Conservation (phyloP, 164 flowering plant species). For the Chimonanthus salicifolius region DNA sequence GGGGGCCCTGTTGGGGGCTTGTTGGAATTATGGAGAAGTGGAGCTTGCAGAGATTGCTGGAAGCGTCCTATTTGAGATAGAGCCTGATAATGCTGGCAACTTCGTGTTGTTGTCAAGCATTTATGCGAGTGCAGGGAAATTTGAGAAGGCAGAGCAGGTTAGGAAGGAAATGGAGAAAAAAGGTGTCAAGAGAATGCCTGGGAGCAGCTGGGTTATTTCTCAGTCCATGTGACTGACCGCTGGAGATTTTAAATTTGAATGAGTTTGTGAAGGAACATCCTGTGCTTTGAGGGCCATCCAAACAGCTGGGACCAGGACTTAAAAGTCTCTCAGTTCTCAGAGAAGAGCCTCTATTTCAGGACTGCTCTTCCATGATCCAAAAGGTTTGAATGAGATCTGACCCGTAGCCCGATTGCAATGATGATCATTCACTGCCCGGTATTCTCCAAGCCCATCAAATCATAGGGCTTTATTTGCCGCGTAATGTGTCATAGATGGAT, state of each 20-base stretch:
- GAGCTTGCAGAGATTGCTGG: conserved; percentile 63
- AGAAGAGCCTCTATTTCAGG: too few species aligned
- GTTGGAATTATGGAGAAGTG: conserved; percentile 59
- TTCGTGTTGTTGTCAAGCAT: conserved; percentile 51
- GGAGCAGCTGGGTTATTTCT: conserved; percentile 50
- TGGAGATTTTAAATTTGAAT: not conserved
- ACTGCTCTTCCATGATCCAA: too few species aligned
- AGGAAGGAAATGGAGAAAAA: conserved; percentile 53
- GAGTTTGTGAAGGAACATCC: not conserved
- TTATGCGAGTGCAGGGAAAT: conserved; percentile 46
- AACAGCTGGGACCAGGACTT: not conserved
- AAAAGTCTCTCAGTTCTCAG: too few species aligned
- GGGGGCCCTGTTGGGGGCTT: conserved; percentile 76
- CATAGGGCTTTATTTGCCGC: too few species aligned
- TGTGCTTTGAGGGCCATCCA: not conserved
- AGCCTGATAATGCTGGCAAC: conserved; percentile 64
- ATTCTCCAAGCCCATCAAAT: too few species aligned
- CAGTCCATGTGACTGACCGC: not conserved
- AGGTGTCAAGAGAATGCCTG: conserved; percentile 52
- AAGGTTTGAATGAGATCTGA: too few species aligned
- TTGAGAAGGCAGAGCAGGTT: conserved; percentile 54
- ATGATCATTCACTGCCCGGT: too few species aligned
- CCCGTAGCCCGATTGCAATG: too few species aligned
- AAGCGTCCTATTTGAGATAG: conserved; percentile 53
- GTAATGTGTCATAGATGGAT: too few species aligned